These are phyloP conservation scores for Pythium rishiriense DNA, from an alignment of 352 stramenopile species.

Conservation along the genomic window DNA sequence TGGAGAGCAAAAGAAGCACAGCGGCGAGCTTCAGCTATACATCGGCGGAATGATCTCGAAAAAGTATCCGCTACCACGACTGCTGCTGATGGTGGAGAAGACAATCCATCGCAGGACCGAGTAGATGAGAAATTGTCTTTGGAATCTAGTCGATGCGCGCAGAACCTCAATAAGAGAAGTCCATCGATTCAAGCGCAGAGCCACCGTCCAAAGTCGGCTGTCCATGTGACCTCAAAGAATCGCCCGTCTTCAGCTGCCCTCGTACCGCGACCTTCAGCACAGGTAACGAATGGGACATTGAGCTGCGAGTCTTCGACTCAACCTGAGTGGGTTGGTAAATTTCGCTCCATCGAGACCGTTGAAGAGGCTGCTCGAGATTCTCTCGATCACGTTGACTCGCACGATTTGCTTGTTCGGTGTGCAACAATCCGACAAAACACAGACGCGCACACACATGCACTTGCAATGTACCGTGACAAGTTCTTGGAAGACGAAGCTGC, in stretches of 20 bases:
- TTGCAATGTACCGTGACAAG: constrained; percentile 45
- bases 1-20: constrained; percentile 40
- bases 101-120: not conserved
- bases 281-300: not conserved
- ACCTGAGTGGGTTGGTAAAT: not conserved
- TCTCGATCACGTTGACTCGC: constrained; percentile 58
- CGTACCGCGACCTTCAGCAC: not conserved
- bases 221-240: not conserved
- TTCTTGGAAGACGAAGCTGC: constrained; percentile 60
- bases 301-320: not conserved
- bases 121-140: not conserved
- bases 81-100: not conserved
- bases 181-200: not conserved
- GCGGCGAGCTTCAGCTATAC: constrained; percentile 3
- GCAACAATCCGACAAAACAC: constrained; percentile 62
- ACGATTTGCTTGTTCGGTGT: constrained; percentile 70
- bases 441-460: constrained; percentile 40
- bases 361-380: constrained; percentile 50
- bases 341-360: constrained; percentile 60
- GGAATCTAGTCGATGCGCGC: not conserved
- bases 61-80: not conserved
- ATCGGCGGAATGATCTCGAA: not conserved
- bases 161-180: not conserved
- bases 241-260: not conserved
- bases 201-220: not conserved